A percentile compares a stretch with the other conserved stretches of the same genome.
Evolutionary conservation across 768 basidiomycete genomes (phyloP).

Genomic region (Mycena capillaripes): DNA sequence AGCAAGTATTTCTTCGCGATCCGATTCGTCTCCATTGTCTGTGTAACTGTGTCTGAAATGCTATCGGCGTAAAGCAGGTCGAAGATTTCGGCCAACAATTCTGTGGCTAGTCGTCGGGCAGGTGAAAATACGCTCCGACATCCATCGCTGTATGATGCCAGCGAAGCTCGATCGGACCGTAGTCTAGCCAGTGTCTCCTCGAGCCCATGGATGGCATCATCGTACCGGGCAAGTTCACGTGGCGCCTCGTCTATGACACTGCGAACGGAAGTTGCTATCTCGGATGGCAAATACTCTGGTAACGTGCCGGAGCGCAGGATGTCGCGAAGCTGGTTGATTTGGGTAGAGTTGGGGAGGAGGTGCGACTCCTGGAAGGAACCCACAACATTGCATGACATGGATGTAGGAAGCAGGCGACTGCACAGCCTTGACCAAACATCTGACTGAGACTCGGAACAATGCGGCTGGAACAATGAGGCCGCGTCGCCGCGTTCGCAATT

Average conservation of each 20-base stretch:
- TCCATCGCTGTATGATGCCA: not conserved
- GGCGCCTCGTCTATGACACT: not conserved
- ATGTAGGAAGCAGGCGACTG: too few relatives aligned
- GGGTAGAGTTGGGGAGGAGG: not conserved
- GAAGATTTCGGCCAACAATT: slow-evolving; percentile 17
- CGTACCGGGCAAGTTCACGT: not conserved
- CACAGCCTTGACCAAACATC: too few relatives aligned
- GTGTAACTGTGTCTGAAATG: not conserved
- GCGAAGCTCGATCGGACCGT: not conserved
- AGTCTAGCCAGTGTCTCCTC: not conserved
- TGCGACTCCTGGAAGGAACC: not conserved
- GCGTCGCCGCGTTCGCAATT: too few relatives aligned
- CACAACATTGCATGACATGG: too few relatives aligned
- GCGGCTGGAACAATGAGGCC: too few relatives aligned
- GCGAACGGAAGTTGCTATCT: not conserved
- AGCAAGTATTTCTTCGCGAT: not conserved
- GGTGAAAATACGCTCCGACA: slow-evolving; percentile 3
- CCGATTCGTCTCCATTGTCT: not conserved
- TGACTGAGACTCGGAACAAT: too few relatives aligned
- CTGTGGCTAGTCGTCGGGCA: not conserved
- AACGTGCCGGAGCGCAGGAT: not conserved
- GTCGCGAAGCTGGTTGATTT: not conserved
- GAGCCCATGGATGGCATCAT: not conserved
- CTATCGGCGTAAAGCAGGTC: not conserved
- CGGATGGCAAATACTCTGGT: not conserved